Evolutionary conservation across 257 asterid species (phyloP).

Genomic region (Salvia splendens): DNA sequence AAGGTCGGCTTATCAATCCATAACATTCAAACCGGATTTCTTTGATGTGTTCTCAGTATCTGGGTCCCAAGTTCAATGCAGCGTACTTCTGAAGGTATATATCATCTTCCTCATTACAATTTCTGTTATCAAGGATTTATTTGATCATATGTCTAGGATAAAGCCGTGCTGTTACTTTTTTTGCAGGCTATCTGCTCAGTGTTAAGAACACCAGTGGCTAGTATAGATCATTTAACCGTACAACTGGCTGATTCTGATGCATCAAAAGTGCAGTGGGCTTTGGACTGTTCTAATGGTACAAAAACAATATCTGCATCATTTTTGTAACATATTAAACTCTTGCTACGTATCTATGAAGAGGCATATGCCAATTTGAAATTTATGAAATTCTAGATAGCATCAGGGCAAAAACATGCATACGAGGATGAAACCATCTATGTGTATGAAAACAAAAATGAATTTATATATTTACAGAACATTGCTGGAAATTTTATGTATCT

Average conservation of each 20-base stretch:
- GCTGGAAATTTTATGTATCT: not conserved
- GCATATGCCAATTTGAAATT: not conserved
- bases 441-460: not conserved
- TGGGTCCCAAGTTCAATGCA: conserved; percentile 62
- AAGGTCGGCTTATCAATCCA: conserved; percentile 83
- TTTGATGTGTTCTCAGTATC: conserved; percentile 69
- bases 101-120: not conserved
- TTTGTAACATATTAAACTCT: conserved; percentile 11
- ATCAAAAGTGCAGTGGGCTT: conserved; percentile 86
- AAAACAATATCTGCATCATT: conserved; percentile 8
- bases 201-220: conserved; percentile 80
- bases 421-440: not conserved
- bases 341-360: conserved; percentile 8
- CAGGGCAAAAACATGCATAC: not conserved
- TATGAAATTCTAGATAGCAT: not conserved
- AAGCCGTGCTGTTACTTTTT: conserved; percentile 19
- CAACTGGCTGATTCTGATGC: conserved; percentile 71
- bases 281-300: conserved; percentile 78
- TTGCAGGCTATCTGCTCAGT: conserved; percentile 84
- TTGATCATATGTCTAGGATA: not conserved
- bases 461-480: not conserved
- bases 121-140: conserved; percentile 6
- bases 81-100: conserved; percentile 86
- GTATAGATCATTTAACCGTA: conserved; percentile 65
- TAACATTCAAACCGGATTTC: conserved; percentile 74